A percentile compares a stretch with the other conserved stretches of the same genome.
Evolutionary conservation across 352 stramenopile species (phyloP).

Genomic region (Saprolegnia diclina): DNA sequence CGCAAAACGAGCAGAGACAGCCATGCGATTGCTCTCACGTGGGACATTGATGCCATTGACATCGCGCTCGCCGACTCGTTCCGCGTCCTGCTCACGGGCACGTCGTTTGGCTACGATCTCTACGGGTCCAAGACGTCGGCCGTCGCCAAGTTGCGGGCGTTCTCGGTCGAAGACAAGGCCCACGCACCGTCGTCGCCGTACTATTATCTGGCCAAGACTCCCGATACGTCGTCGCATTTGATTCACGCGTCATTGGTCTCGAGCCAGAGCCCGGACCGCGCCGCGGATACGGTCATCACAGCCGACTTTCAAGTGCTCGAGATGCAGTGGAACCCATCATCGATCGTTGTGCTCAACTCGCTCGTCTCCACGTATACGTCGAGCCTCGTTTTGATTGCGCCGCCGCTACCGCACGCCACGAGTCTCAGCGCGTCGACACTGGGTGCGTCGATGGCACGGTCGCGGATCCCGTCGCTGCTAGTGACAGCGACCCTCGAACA

Average conservation of each 20-base stretch:
- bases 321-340: conserved; percentile 82
- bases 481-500: conserved; percentile 61
- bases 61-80: conserved; percentile 22
- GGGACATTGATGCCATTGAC: conserved; percentile 12
- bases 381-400: not conserved
- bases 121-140: not conserved
- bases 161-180: conserved; percentile 16
- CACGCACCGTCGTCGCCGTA: conserved; percentile 22
- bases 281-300: conserved; percentile 43
- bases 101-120: conserved; percentile 18
- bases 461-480: conserved; percentile 7
- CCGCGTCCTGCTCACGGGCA: not conserved
- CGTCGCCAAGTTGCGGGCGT: not conserved
- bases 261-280: not conserved
- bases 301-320: conserved; percentile 64
- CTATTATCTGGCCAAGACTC: conserved; percentile 22
- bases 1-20: not conserved
- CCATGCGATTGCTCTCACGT: not conserved
- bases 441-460: not conserved
- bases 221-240: conserved; percentile 4
- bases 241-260: conserved; percentile 5
- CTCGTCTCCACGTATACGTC: conserved; percentile 48
- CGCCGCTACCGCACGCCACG: not conserved
- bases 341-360: conserved; percentile 64
- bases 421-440: not conserved